Conservation (phyloP, 345 rosid species). For the Moricandia arvensis region DNA sequence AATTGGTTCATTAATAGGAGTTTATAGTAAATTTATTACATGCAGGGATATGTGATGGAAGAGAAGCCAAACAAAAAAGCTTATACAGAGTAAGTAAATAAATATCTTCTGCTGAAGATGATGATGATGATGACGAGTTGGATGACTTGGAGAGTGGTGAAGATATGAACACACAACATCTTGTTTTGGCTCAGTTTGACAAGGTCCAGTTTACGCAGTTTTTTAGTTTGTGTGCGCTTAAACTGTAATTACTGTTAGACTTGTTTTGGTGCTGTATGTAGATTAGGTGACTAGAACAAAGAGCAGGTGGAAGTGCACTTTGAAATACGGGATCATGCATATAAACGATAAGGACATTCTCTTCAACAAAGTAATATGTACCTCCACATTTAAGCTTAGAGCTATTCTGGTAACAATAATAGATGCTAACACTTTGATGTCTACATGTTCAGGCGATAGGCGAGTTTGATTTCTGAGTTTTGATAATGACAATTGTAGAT, state of each 20-base stretch:
- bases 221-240: neutral
- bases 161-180: conserved; percentile 90
- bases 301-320: conserved; percentile 90
- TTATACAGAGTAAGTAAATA: neutral
- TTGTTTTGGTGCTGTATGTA: conserved; percentile 17
- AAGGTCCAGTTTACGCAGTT: too few species aligned
- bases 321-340: conserved; percentile 97
- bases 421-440: neutral
- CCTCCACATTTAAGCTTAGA: neutral
- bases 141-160: conserved; percentile 88
- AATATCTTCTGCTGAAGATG: neutral
- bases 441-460: conserved; percentile 72
- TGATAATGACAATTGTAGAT: conserved; percentile 38
- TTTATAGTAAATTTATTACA: neutral
- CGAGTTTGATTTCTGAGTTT: conserved; percentile 93
- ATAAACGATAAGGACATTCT: conserved; percentile 91
- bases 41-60: too few species aligned
- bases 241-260: neutral
- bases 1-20: neutral
- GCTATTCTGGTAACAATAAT: conserved; percentile 2
- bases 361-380: conserved; percentile 69
- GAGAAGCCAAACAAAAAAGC: too few species aligned
- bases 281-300: conserved; percentile 88
- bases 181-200: conserved; percentile 96
- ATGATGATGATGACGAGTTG: conserved; percentile 81